Base-by-base conservation (phyloP, 257 asterid species). In the Striga asiatica region DNA sequence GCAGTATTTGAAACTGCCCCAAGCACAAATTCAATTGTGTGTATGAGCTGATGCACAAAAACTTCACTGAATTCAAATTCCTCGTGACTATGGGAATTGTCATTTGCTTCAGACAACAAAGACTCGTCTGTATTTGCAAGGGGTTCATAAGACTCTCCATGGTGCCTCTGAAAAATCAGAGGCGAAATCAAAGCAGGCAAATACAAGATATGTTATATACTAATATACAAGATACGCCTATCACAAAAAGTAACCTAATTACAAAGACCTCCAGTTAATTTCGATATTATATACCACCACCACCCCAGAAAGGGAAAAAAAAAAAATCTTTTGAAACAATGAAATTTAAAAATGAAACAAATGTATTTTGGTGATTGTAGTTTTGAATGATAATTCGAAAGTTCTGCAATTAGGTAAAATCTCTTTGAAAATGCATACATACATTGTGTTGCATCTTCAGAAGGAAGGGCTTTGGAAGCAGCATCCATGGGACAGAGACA, bases 1-100 rank as follows among this genome's bases (percentile, higher is more conserved):
- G 99, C 99, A n/a, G 99, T 88, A 70, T 92, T 88, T 47, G 99
- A 92, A 62, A 92, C 97, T 41, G 99, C 99, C 42, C 99, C 97
- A 58, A 92, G 97, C 66, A 92, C 97, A 81, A 88, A 92, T 70
- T 92, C 97, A 53, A 92, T 92, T 38, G 95, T 88, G 73, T 92
- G 99, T 25, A 92, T 92, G 58, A 92, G 97, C 71, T 92, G 99
- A 72, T 92, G 97, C 46, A 92, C 93, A 63, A 92, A 78, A 52
- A 92, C 65, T 76, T 92, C 99, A 69, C 99, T 79, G 80, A 92
- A 84, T 68, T 92, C 94, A 65, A 92, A 92, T 78, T 88, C 99
- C 71, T 68, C 99, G 13, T 92, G 99, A 35, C 81, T 94, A 56
- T 85, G 92, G 43, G 86, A 57, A 67, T 77, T 78, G 48, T 88